Percentiles rank a stretch among this genome's conserved stretches.
Conservation (phyloP, 1,284 basidiomycete genomes). For the Pseudozyma pruni region DNA sequence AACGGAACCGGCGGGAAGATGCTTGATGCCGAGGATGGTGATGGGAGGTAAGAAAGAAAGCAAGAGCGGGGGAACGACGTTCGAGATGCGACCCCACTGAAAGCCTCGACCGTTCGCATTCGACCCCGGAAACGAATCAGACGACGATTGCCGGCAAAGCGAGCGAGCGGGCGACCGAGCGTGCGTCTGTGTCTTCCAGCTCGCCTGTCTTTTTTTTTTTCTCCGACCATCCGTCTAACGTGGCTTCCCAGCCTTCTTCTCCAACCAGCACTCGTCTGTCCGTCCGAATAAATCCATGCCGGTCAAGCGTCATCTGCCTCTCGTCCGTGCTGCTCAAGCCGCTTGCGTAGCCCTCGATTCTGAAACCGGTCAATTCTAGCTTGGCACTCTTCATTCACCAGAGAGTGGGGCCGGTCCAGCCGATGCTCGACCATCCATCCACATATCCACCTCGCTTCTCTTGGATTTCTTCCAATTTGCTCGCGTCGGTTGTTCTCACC, state of each 20-base stretch:
- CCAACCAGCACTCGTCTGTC: background rate
- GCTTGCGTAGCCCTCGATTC: background rate
- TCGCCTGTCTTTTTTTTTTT: background rate
- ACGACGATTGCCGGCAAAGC: slow-evolving; percentile 5
- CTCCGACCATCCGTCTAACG: background rate
- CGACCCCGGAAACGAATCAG: slow-evolving; percentile 5
- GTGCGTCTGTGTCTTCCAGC: background rate
- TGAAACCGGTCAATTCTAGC: slow-evolving; percentile 5
- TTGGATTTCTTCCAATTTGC: slow-evolving; percentile 5
- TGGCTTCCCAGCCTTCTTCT: background rate
- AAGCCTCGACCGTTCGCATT: background rate
- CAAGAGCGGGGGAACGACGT: background rate
- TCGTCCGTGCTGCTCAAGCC: background rate
- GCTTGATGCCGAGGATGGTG: slow-evolving; percentile 2
- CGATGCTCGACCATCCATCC: background rate
- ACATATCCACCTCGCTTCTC: background rate
- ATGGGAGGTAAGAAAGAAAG: background rate
- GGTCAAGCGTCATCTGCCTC: no score
- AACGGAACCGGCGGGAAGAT: slow-evolving; percentile 1
- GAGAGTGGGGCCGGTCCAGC: background rate
- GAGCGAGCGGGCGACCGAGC: background rate
- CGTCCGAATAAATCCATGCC: no score
- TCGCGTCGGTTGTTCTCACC: background rate
- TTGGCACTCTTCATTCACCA: background rate
- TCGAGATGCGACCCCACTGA: background rate